These are phyloP conservation scores for Dentipellis sp. DNA, from an alignment of 768 basidiomycete species.

Conservation along the genomic window DNA sequence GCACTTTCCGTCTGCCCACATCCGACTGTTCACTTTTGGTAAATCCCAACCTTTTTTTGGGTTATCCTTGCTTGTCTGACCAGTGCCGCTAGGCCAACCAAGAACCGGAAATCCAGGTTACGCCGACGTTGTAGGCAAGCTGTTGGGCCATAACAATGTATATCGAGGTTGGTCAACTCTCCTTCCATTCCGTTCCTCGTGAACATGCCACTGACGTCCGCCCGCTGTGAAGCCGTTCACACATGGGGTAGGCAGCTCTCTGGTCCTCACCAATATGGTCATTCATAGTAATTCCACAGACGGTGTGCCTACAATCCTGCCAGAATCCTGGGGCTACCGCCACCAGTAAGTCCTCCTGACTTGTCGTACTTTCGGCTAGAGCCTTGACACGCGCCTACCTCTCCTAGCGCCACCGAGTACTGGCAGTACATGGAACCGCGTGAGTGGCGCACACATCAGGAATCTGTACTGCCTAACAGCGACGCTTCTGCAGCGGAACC, in stretches of 20 bases:
- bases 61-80: background rate
- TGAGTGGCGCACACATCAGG: constrained; percentile 3
- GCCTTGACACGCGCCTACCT: constrained; percentile 15
- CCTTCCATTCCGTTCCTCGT: background rate
- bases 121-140: constrained; percentile 29
- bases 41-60: constrained; percentile 1
- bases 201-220: too few relatives aligned
- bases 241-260: constrained; percentile 25
- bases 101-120: constrained; percentile 34
- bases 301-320: constrained; percentile 43
- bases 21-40: constrained; percentile 38
- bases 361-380: background rate
- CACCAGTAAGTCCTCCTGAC: constrained; percentile 27
- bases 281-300: constrained; percentile 21
- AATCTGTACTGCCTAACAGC: background rate
- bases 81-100: constrained; percentile 34
- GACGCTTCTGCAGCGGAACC: constrained; percentile 16
- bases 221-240: constrained; percentile 28
- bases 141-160: constrained; percentile 28
- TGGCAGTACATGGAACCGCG: constrained; percentile 41
- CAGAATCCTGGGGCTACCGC: constrained; percentile 33
- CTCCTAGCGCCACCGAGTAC: constrained; percentile 28
- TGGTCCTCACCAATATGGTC: background rate
- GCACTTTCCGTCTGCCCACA: constrained; percentile 8
- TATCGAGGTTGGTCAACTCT: constrained; percentile 31